Evolutionary conservation across 306 rosid genomes (phyloP).

Genomic region (Corylus americana): DNA sequence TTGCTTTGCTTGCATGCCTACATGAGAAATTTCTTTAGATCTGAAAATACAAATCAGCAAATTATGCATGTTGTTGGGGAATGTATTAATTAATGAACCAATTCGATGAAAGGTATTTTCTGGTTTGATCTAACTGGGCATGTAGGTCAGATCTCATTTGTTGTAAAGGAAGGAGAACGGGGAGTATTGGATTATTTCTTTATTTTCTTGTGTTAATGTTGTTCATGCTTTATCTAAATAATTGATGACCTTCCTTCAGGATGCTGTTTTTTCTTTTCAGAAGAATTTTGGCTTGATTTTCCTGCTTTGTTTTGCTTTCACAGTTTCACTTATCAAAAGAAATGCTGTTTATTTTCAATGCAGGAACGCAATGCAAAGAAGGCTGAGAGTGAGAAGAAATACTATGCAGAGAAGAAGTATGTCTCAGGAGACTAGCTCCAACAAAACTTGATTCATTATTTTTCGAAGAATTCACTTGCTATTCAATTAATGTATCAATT

Average conservation of each 20-base stretch:
- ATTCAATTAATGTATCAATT: too few species aligned
- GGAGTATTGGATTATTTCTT: background rate
- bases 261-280: background rate
- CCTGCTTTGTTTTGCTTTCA: background rate
- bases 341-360: constrained; percentile 22
- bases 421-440: constrained; percentile 74
- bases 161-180: background rate
- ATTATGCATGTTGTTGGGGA: background rate
- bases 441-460: background rate
- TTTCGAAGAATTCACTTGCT: too few species aligned
- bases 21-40: background rate
- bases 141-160: background rate
- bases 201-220: background rate
- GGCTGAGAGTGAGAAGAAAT: constrained; percentile 72
- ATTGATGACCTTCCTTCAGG: background rate
- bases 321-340: background rate
- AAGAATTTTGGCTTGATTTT: background rate
- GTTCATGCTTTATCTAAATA: too few species aligned
- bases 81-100: background rate
- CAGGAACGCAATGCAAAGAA: constrained; percentile 96
- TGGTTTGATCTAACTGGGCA: background rate
- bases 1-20: background rate
- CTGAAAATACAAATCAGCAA: constrained; percentile 1
- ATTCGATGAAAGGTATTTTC: background rate
- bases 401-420: constrained; percentile 74